Base-by-base conservation (phyloP, 768 basidiomycete species). In the Tephrocybe sp. region DNA sequence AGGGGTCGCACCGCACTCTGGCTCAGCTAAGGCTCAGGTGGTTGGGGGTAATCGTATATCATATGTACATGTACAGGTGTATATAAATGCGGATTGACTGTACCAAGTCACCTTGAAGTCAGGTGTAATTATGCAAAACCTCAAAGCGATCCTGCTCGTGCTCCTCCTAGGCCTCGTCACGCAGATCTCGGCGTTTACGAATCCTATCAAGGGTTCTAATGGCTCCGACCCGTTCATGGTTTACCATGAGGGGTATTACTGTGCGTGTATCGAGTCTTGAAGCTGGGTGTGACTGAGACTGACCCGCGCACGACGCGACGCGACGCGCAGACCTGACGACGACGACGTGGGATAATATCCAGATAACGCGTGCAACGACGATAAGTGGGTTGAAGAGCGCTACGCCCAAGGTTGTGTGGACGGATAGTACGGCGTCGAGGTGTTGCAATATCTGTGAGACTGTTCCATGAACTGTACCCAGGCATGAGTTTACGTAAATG, bases 341-440 rank as follows among this genome's bases (percentile, higher is more conserved):
- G 6, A 67, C 66, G 10, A 68, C 66, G 2, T 66, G 66, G 66
- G 57, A 56, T 4, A 65, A 68, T 35, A 64, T 67, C 39, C 60
- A 65, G 49, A 60, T 67, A 33, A 65, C 64, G 8, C 60, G 66
- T 5, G 65, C 64, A 16, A 64, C 64, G 4, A 67, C 62, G 16
- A 56, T 67, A 19, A 57, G 34, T 7, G 72, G 70, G 26, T 58
- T 72, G 48, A 72, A 68, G 40, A 72, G 63, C 4, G 70, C 68
- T 3, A 66, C 63, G 0, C 65, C 70, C 5, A 71, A 63, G 35
- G 54, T 59, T 5, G 38, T 68, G n/a, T 68, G 65, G 65, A 62
- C 62, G 17, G 65, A 65, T 51, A 61, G 56, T 50, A 66, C 60
- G 31, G 42, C 65, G 20, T 63, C 62, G 32, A 51, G 65, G 50